Base-by-base conservation (phyloP, 2,329 filamentous ascomycete genomes). In the Bimuria novae-zelandiae region DNA sequence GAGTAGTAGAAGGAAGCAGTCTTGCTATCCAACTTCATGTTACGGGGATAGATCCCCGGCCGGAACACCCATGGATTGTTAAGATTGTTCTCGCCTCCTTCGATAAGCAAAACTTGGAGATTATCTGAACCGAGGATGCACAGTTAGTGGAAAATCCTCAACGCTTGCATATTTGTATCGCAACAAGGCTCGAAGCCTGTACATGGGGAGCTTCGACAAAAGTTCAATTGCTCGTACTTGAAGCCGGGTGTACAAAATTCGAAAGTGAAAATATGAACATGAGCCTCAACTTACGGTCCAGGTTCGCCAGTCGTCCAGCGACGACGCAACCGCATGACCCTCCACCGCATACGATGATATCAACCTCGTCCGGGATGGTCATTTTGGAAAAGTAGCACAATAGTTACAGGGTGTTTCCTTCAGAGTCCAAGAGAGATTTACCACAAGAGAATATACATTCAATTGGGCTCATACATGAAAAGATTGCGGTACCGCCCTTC, bases 1-100 rank as follows among this genome's bases (percentile, higher is more conserved):
- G 88, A 91, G 72, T 92, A 85, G 69, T 92, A 93, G 74, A 92
- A 92, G 0, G 88, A 88, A 29, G 89, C 89, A 27, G 88, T 90
- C 80, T 90, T 91, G 62, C 87, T 90, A 80, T 90, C 88, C 54
- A 90, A 71, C 74, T 90, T 86, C 87, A 89, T 90, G 76, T 91
- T 91, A 40, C 80, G 78, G n/a, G 88, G 89, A 74, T 88, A 91
- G 70, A 91, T 88, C 49, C 86, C 88, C 2, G 88, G 88, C 5
- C 88, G 84, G 75, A 82, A 90, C 11, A 91, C 87, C 85, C 82
- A 90, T 73, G 87, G 88, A 69, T 91, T 90, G 77, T 92, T 91
- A 53, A 89, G 72, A 66, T 89, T 90, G 72, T 79, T 87, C 77
- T 89, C 87, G 37, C 87, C 87, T 30, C 81, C 86, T 74, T 89